A percentile compares a stretch with the other conserved stretches of the same genome.
phyloP scores from a whole-genome alignment of 208 protist genomes.

The Crithidia brevicula region DNA sequence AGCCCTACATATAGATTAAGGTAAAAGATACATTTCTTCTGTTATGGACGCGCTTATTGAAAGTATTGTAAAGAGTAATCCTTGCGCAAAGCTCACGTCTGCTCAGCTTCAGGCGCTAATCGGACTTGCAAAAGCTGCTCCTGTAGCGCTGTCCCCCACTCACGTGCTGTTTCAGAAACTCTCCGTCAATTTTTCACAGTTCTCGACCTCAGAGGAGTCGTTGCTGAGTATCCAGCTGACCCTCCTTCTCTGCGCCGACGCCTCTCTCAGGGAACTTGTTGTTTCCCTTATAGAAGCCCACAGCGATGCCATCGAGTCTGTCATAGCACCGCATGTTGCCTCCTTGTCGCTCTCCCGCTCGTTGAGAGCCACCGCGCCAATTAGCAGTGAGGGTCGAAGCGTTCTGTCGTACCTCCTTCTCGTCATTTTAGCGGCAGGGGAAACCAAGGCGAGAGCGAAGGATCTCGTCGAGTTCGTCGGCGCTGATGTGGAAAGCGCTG shows the following conservation, averaged over 20 bases:
- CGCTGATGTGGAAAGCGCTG: constrained; percentile 6
- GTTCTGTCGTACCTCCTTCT: constrained; percentile 24
- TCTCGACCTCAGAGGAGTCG: constrained; percentile 6
- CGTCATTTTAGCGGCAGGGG: constrained; percentile 14
- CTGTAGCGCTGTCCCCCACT: neutral
- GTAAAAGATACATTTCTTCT: too few relatives aligned
- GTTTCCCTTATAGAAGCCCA: constrained; percentile 18
- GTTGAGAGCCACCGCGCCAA: too few relatives aligned
- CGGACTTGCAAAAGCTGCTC: constrained; percentile 10
- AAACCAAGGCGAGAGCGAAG: constrained; percentile 11
- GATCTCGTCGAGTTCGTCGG: constrained; percentile 29
- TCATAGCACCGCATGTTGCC: constrained; percentile 6
- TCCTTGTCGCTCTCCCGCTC: neutral
- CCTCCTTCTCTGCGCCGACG: constrained; percentile 21
- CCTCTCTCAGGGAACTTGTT: constrained; percentile 4
- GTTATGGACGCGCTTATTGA: constrained; percentile 27
- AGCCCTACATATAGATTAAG: too few relatives aligned
- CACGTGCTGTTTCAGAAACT: constrained; percentile 28
- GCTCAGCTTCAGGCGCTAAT: constrained; percentile 32
- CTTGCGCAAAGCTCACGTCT: constrained; percentile 14
- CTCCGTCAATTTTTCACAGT: neutral
- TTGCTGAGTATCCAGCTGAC: constrained; percentile 11
- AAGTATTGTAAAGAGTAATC: constrained; percentile 28
- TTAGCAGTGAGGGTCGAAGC: neutral
- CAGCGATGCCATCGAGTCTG: constrained; percentile 6